phyloP scores from a whole-genome alignment of 345 rosid genomes.

The Gossypium raimondii region DNA sequence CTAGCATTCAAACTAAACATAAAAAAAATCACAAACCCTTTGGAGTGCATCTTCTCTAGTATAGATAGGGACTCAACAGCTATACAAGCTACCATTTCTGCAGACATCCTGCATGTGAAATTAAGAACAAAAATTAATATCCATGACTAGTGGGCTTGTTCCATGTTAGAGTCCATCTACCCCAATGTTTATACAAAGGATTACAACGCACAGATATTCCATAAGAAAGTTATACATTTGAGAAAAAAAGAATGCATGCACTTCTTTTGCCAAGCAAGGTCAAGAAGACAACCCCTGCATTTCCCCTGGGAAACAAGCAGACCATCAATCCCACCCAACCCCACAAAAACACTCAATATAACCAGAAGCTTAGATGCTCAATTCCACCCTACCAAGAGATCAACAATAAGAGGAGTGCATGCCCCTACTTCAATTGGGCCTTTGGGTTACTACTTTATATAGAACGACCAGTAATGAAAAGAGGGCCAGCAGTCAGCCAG shows the following conservation, averaged over 20 bases:
- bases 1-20: slow-evolving; percentile 8
- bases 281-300: no score
- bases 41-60: slow-evolving; percentile 85
- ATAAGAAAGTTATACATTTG: neutral
- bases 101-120: slow-evolving; percentile 63
- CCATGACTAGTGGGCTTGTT: neutral
- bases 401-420: neutral
- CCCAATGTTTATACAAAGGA: neutral
- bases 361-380: neutral
- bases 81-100: slow-evolving; percentile 97
- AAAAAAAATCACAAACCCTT: slow-evolving; percentile 59
- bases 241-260: no score
- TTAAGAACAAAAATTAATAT: neutral
- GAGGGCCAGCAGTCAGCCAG: neutral
- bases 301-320: no score
- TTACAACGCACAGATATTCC: neutral
- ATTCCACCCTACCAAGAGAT: neutral
- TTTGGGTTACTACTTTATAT: neutral
- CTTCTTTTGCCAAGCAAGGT: no score
- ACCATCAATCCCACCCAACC: neutral
- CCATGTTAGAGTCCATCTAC: neutral
- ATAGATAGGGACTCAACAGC: slow-evolving; percentile 90
- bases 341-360: neutral
- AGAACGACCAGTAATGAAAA: neutral
- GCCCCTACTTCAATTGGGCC: neutral